Evolutionary conservation across 805 yeast genomes (phyloP).

Genomic region (Candida alai): DNA sequence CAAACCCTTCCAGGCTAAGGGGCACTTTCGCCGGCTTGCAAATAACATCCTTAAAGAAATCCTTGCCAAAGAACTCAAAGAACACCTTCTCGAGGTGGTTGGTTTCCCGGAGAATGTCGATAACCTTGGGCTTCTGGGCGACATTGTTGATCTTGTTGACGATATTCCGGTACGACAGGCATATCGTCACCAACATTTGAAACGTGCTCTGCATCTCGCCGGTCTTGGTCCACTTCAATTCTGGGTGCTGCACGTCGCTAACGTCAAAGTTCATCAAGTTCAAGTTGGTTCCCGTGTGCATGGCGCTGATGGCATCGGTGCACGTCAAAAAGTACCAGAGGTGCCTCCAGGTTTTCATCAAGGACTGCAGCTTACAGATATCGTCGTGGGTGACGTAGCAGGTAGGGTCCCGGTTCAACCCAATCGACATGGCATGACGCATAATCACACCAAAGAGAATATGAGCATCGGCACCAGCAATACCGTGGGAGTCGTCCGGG

Average conservation of each 20-base stretch:
- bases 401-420: conserved; percentile 39
- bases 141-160: conserved; percentile 24
- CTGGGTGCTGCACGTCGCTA: conserved; percentile 33
- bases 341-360: conserved; percentile 31
- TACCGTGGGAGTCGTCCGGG: conserved; percentile 41
- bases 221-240: conserved; percentile 10
- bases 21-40: conserved; percentile 26
- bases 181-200: conserved; percentile 16
- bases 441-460: conserved; percentile 34
- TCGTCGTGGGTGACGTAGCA: conserved; percentile 25
- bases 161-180: conserved; percentile 27
- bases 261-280: conserved; percentile 23
- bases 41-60: conserved; percentile 36
- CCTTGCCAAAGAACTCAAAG: conserved; percentile 36
- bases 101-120: conserved; percentile 33
- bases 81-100: conserved; percentile 33
- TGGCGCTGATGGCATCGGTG: conserved; percentile 29
- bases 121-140: conserved; percentile 26
- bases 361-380: conserved; percentile 24
- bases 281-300: conserved; percentile 30
- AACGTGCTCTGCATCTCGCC: conserved; percentile 14
- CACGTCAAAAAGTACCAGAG: conserved; percentile 31
- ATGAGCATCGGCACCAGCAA: conserved; percentile 38
- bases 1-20: conserved; percentile 11
- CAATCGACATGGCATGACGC: conserved; percentile 37